Base-by-base conservation (phyloP, 208 protist species). In the Kentomonas sorsogonicus region DNA sequence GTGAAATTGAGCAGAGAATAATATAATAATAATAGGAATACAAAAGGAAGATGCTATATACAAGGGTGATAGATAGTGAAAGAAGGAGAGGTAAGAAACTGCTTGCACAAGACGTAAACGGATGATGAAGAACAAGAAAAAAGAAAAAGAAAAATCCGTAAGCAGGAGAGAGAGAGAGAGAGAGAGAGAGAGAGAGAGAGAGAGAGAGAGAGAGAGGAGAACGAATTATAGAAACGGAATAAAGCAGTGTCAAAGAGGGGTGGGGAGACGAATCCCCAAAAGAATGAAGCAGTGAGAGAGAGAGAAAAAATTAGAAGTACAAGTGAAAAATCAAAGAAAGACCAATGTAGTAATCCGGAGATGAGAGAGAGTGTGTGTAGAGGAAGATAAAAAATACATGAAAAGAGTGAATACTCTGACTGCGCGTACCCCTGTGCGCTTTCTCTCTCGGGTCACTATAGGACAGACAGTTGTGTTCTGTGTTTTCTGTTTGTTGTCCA, bases 271-370 rank as follows among this genome's bases (percentile, higher is more conserved):
- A n/a, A n/a, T n/a, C n/a, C n/a, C n/a, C n/a, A n/a, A n/a, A n/a
- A n/a, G n/a, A n/a, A n/a, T n/a, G n/a, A n/a, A 26, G 27, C 10
- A 26, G 16, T 36, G 29, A 53, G n/a, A 53, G n/a, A 36, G 27
- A 48, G 16, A 48, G 25, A 26, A 48, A 9, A 27, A 48, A 48
- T 48, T 48, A 6, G 16, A 10, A 23, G 27, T 22, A 38, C 13
- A 53, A 46, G 15, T 43, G 44, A 15, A 1, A 47, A 64, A 45
- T n/a, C 27, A 64, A 64, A 26, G 16, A 53, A 53, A 34, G 27
- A 16, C 18, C 10, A 34, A 34, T 31, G 16, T 53, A 36, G 22
- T 39, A 50, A 45, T 30, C 53, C 22, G 31, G 47, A 38, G 10
- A 69, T 31, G n/a, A 60, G 3, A 43, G 20, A 10, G 13, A 60